Evolutionary conservation across 78 protist genomes (phyloP), one percentile per base, ranked within the genome.

Genomic region (Cyanophora paradoxa): DNA sequence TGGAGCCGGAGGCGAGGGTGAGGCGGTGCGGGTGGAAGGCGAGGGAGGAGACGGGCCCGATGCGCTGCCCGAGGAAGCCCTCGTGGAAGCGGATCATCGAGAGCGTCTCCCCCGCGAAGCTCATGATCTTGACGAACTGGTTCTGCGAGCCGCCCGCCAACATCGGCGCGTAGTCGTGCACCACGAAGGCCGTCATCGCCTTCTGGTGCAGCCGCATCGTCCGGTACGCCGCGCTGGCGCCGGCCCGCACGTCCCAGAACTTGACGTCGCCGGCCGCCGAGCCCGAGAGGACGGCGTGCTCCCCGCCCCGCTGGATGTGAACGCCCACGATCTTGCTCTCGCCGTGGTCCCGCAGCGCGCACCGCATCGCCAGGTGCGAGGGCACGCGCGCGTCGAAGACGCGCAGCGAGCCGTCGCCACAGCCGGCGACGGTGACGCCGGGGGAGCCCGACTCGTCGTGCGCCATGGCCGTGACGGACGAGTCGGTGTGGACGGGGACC

Each of bases 41-140:
- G n/a, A 92, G 76, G 66, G 77, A 68, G 33, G 87, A 77, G n/a
- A 92, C 84, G 8, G 92, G 92, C 41, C 92, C 94, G 41, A 92
- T 85, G 61, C 96, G 67, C 72, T 90, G 94, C 20, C 93, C 94
- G 3, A 92, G 69, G 59, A 90, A 91, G 28, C 95, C 94, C 5
- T 88, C 90, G 82, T 92, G 93, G 72, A 86, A 92, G 22, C 82
- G 36, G 26, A 92, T 86, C 48, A 41, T 59, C 30, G 73, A 59
- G 40, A 84, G 62, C 28, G 74, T 67, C 28, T 83, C 82, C 19
- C 96, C 94, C 36, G 59, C 70, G 26, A 76, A 72, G 61, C 78
- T 82, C 70, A 77, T 81, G n/a, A 78, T 72, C 39, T 56, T 58
- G 72, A 82, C 30, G 37, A 14, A 46, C 57, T 73, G 79, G 30